phyloP scores from a whole-genome alignment of 1,284 basidiomycete species.

The Mycena sp. region DNA sequence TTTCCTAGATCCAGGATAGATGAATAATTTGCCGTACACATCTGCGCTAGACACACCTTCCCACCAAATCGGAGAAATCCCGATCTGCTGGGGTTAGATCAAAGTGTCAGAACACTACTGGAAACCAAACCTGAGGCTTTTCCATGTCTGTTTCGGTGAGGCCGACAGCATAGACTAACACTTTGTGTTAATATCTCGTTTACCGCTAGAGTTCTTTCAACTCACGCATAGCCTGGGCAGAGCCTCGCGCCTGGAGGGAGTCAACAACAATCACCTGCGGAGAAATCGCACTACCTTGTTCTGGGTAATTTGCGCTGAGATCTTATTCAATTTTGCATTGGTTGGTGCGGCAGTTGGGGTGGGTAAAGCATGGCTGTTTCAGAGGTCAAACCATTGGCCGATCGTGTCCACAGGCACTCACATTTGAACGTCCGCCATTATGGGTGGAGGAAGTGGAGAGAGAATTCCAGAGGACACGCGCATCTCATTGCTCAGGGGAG shows the following conservation, averaged over 20 bases:
- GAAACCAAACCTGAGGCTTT: constrained; percentile 74
- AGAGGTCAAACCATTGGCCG: background rate
- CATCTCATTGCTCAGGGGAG: constrained; percentile 4
- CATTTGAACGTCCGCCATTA: constrained; percentile 71
- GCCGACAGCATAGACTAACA: constrained; percentile 79
- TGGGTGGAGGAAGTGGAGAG: constrained; percentile 24
- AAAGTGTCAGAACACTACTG: constrained; percentile 12
- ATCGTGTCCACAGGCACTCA: constrained; percentile 41
- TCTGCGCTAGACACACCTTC: constrained; percentile 65
- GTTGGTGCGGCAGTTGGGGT: constrained; percentile 38
- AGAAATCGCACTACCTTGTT: constrained; percentile 61
- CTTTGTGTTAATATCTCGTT: background rate
- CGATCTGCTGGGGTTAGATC: constrained; percentile 61
- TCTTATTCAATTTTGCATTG: constrained; percentile 73
- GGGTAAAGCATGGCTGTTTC: constrained; percentile 48
- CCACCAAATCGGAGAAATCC: constrained; percentile 89
- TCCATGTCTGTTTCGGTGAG: constrained; percentile 84
- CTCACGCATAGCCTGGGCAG: constrained; percentile 86
- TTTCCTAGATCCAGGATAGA: constrained; percentile 61
- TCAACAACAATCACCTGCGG: background rate
- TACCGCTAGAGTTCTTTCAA: constrained; percentile 11
- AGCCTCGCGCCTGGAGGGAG: constrained; percentile 67
- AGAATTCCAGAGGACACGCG: background rate
- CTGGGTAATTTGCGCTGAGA: constrained; percentile 76
- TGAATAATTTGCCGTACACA: constrained; percentile 1